Conservation (phyloP, 257 asterid genomes). For the Plantago elongata region DNA sequence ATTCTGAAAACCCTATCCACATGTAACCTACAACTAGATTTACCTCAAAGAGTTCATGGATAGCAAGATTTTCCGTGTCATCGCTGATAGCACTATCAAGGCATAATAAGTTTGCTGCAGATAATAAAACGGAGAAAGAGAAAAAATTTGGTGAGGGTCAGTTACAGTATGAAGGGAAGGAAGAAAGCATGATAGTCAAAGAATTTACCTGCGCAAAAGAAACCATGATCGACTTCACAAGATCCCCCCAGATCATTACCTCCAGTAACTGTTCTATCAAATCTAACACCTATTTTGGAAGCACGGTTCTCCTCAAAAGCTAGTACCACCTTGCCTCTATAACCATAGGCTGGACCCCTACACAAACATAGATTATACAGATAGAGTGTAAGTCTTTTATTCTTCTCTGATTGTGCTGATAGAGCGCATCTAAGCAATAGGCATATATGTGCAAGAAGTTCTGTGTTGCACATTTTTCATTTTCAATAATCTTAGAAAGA, state of each 20-base stretch:
- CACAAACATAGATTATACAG: conserved; percentile 3
- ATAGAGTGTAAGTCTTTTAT: too few relatives aligned
- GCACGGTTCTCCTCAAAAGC: conserved; percentile 82
- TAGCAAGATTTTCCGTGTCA: conserved; percentile 63
- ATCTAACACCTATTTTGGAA: conserved; percentile 89
- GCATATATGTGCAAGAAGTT: too few relatives aligned
- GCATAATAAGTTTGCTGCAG: conserved; percentile 67
- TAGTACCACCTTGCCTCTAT: conserved; percentile 79
- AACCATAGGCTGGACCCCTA: conserved; percentile 79
- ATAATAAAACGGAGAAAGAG: conserved; percentile 15
- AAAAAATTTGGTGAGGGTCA: not conserved
- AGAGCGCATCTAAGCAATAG: too few relatives aligned
- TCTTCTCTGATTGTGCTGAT: too few relatives aligned
- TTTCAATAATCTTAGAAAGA: too few relatives aligned
- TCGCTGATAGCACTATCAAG: conserved; percentile 66
- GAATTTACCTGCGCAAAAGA: conserved; percentile 71
- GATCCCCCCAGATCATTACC: conserved; percentile 90
- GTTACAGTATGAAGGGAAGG: conserved; percentile 7
- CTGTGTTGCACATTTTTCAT: too few relatives aligned
- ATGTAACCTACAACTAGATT: too few relatives aligned
- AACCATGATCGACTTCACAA: conserved; percentile 89
- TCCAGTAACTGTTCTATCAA: conserved; percentile 71
- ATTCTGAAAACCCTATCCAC: too few relatives aligned
- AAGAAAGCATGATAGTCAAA: conserved; percentile 16
- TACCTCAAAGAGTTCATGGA: conserved; percentile 87